phyloP scores from a whole-genome alignment of 2,329 filamentous ascomycete genomes.

The Capronia americana region DNA sequence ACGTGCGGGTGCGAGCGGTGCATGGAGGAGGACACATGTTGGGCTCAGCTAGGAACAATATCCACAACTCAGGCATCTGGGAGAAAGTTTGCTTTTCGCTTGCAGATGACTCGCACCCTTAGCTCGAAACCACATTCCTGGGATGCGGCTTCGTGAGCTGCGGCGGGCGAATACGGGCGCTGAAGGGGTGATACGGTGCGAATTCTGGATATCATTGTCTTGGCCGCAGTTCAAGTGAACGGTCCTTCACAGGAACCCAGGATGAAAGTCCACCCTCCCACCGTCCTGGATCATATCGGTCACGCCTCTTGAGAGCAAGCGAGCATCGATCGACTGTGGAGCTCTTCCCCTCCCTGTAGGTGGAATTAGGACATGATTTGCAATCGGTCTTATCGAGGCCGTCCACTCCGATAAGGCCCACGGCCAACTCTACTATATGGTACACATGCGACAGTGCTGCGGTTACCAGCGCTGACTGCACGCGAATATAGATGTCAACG shows the following conservation, averaged over 20 bases:
- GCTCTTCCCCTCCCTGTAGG: neutral
- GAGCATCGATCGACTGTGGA: neutral
- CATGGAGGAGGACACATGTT: neutral
- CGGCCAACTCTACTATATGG: too few species aligned
- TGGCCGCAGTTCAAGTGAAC: neutral
- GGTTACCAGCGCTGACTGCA: too few species aligned
- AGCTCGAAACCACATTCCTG: constrained; percentile 12
- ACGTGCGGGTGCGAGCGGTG: neutral
- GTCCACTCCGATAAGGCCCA: neutral
- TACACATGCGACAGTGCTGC: too few species aligned
- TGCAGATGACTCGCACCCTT: constrained; percentile 4
- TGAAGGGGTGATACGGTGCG: neutral
- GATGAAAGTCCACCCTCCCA: too few species aligned
- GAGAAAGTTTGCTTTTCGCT: constrained; percentile 12
- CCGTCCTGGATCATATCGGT: neutral
- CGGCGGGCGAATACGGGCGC: neutral
- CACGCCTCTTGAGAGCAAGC: neutral
- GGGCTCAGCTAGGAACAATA: neutral
- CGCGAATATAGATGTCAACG: too few species aligned
- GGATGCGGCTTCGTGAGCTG: neutral
- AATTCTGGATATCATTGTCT: neutral
- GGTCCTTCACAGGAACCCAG: neutral
- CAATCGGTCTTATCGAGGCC: neutral
- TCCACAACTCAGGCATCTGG: neutral
- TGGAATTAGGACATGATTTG: neutral